phyloP scores from a whole-genome alignment of 202 grass and related monocot genomes.

The Alloteropsis angusta region DNA sequence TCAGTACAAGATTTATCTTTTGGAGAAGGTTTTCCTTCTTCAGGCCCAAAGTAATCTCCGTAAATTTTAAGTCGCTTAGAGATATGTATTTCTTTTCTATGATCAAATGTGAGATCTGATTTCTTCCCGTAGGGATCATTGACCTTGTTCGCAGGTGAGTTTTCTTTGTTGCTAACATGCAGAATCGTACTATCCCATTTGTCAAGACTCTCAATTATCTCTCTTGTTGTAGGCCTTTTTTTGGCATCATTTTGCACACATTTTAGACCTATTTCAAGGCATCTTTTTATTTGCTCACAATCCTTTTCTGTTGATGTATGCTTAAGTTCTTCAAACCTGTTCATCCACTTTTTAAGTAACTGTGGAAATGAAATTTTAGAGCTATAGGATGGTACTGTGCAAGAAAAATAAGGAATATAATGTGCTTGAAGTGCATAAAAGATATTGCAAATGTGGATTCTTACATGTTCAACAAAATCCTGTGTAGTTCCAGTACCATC shows the following conservation, averaged over 20 bases:
- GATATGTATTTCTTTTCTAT: slow-evolving; percentile 75
- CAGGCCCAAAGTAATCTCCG: slow-evolving; percentile 36
- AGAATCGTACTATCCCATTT: neutral
- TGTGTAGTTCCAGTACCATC: neutral
- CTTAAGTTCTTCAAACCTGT: neutral
- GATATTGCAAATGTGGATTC: neutral
- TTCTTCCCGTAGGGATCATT: neutral
- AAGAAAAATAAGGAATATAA: neutral
- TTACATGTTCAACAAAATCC: neutral
- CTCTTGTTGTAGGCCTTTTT: neutral
- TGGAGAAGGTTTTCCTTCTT: slow-evolving; percentile 60
- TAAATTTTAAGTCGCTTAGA: slow-evolving; percentile 57
- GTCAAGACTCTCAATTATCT: neutral
- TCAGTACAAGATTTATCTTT: slow-evolving; percentile 66
- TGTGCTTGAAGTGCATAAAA: neutral
- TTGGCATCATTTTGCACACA: neutral
- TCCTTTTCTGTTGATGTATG: neutral
- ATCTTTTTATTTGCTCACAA: neutral
- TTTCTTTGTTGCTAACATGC: too few species aligned
- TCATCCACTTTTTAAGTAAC: neutral
- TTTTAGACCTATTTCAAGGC: neutral
- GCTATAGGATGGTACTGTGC: neutral
- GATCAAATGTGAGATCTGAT: slow-evolving; percentile 52
- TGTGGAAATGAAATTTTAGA: neutral
- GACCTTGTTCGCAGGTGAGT: neutral